Base-by-base conservation (phyloP, 306 rosid genomes). In the Begonia loranthoides region DNA sequence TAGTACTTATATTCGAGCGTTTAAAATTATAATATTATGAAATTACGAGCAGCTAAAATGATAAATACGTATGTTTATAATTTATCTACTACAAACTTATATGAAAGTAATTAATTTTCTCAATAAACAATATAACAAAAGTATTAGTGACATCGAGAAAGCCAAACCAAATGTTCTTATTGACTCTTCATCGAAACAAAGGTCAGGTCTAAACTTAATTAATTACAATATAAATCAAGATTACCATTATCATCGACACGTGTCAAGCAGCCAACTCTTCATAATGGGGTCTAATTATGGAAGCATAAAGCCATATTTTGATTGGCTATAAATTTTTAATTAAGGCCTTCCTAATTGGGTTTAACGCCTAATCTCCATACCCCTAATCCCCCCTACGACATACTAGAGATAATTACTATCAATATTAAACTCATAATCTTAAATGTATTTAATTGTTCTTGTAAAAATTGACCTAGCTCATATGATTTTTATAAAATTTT, bases 261-360 rank as follows among this genome's bases (percentile, higher is more conserved):
- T 60, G 74, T 75, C 68, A 50, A 46, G 17, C 68, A 34, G 15
- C 65, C 68, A 68, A 68, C 75, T 49, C 45, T 63, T 55, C 34
- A 56, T 44, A 10, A 28, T 17, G 40, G 24, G 49, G 68, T 56
- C 68, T 52, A 43, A 64, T 58, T 57, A 65, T 73, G 36, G 4
- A 28, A 28, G 58, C 87, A 79, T 78, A 65, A 58, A 64, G 53
- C 62, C 63, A 43, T 19, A 59, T 7, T 56, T 36, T 62, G 59
- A 77, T 86, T 76, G 84, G 82, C 45, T 6, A 43, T 43, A 43
- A 9, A 2, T 43, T 11, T 43, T 13, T n/a, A 10, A 43, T 43
- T 43, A 43, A 43, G 36, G 9, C 1, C 4, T 43, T 43, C 5
- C 47, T 43, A 43, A 43, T 43, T 43, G 47, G 47, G 47, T 43